Percentiles rank a stretch among this genome's conserved stretches.
These are phyloP conservation scores for Talaromyces thailandensis DNA, from an alignment of 495 filamentous ascomycete species.

Conservation along the genomic window DNA sequence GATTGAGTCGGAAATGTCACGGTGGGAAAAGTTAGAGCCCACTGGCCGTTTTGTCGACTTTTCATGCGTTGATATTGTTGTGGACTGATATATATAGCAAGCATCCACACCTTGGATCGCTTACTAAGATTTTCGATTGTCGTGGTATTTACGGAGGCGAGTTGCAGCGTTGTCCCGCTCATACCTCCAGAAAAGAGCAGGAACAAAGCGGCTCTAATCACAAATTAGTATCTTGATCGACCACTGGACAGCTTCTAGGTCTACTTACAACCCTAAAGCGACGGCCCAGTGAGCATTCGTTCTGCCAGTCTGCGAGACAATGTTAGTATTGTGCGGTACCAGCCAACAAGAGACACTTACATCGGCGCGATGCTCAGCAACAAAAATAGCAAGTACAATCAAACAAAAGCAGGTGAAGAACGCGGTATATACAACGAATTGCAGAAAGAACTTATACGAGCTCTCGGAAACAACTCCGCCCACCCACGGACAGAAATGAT, in stretches of 20 bases:
- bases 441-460: constrained; percentile 82
- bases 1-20: constrained; percentile 33
- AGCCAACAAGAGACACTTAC: constrained; percentile 14
- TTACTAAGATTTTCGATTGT: constrained; percentile 71
- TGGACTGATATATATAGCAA: constrained; percentile 67
- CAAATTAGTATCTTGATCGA: constrained; percentile 8
- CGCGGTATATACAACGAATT: constrained; percentile 65
- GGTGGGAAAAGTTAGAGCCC: constrained; percentile 36
- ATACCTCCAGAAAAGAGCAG: constrained; percentile 67
- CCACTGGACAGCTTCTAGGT: constrained; percentile 1
- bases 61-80: constrained; percentile 27
- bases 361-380: constrained; percentile 34
- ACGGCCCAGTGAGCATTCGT: constrained; percentile 45
- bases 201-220: constrained; percentile 53
- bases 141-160: constrained; percentile 62
- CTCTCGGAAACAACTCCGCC: constrained; percentile 82
- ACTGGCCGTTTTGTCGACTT: constrained; percentile 22
- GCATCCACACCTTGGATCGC: constrained; percentile 52
- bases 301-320: constrained; percentile 17
- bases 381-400: constrained; percentile 47
- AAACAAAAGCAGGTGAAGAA: constrained; percentile 59
- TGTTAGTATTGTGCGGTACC: constrained; percentile 8
- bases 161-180: constrained; percentile 58
- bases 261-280: constrained; percentile 45
- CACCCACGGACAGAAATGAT: constrained; percentile 95